phyloP scores from a whole-genome alignment of 2,329 filamentous ascomycete species.

The Drechslera avenae region DNA sequence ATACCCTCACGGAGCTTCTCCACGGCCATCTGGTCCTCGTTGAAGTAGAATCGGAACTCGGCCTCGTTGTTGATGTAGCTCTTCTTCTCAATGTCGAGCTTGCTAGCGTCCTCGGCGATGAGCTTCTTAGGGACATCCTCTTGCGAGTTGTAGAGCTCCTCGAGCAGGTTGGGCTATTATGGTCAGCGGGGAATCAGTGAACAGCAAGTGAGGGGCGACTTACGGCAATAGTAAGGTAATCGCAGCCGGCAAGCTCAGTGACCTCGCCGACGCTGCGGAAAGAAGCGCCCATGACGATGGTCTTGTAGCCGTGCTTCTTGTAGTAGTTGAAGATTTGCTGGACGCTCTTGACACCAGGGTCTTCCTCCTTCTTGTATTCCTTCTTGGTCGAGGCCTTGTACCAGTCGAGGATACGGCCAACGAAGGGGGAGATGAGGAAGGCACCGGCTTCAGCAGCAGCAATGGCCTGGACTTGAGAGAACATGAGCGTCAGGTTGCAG shows the following conservation, averaged over 20 bases:
- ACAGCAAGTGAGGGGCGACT: slow-evolving; percentile 43
- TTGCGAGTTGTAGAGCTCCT: slow-evolving; percentile 87
- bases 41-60: slow-evolving; percentile 97
- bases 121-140: slow-evolving; percentile 91
- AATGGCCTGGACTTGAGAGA: slow-evolving; percentile 93
- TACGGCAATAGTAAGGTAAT: slow-evolving; percentile 98
- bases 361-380: slow-evolving; percentile 85
- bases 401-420: slow-evolving; percentile 99
- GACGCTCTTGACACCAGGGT: slow-evolving; percentile 95
- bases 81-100: slow-evolving; percentile 83
- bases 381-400: slow-evolving; percentile 97
- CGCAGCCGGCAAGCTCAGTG: slow-evolving; percentile 95
- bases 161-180: slow-evolving; percentile 81
- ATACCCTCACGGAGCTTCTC: slow-evolving; percentile 99
- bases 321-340: slow-evolving; percentile 99
- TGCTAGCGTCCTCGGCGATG: slow-evolving; percentile 67
- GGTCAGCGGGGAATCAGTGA: slow-evolving; percentile 17
- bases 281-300: slow-evolving; percentile 99
- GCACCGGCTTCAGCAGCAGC: slow-evolving; percentile 92
- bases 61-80: slow-evolving; percentile 89
- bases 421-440: slow-evolving; percentile 98
- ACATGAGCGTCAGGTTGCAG: slow-evolving; percentile 99
- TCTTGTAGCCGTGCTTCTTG: slow-evolving; percentile 99
- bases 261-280: slow-evolving; percentile 98
- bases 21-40: slow-evolving; percentile 98